Base-by-base conservation (phyloP, 1,284 basidiomycete species). In the Cryptococcus maquisensis region DNA sequence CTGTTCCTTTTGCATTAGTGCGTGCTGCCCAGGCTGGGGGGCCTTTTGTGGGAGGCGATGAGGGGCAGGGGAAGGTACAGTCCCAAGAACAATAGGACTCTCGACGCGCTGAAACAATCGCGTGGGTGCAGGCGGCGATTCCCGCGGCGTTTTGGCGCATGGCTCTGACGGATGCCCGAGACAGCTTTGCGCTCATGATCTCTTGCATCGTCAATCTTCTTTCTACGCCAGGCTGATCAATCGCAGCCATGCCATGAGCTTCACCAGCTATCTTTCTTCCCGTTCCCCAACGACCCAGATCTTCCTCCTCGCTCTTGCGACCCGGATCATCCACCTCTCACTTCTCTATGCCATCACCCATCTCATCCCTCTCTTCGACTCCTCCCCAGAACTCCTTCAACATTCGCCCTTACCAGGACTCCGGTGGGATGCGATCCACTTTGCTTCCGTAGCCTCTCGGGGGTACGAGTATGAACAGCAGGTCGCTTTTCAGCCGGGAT, bases 401-500 rank as follows among this genome's bases (percentile, higher is more conserved):
- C 8, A 9, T 23, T 42, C 48, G 15, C 43, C 40, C 26, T 18
- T 28, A 13, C 52, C 56, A 10, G 47, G 21, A 1, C 40, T 61
- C 24, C 84, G 92, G 59, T 98, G 95, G 95, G 95, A 98, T 68
- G 81, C 81, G 2, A 81, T 97, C 56, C 86, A 97, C 74, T 97
- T 92, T 71, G 65, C 77, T 1, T 79, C 81, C 57, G 82, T 90
- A 46, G 87, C 88, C 0, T 50, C 58, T 18, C 61, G 79, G 13
- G 74, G 83, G 10, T 89, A 95, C 71, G 69, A 75, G 4, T 85
- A 83, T 71, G 95, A 98, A 72, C 82, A 96, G 66, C 81, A 89
- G 64, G 87, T 89, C 79, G 95, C 95, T 0, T 98, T 93, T 70
- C 83, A 92, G 60, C 88, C 89, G 2, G 90, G 84, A 1, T 75